Base-by-base conservation (phyloP, 768 basidiomycete genomes). In the Auricularia sp. region DNA sequence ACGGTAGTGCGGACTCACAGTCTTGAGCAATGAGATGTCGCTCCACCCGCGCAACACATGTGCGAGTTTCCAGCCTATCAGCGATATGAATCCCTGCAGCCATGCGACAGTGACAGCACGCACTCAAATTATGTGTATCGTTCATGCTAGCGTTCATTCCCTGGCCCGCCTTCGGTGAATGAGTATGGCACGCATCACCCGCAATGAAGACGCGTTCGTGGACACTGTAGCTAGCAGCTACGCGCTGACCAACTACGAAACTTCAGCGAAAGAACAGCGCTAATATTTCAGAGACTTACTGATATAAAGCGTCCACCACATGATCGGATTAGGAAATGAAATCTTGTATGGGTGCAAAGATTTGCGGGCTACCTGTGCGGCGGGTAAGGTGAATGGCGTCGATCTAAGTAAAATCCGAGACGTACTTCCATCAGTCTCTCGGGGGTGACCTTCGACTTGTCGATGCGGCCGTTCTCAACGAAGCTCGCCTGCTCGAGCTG, bases 121-220 rank as follows among this genome's bases (percentile, higher is more conserved):
- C 66, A 82, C 85, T 81, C 29, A 90, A 79, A 69, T 90, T 90
- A 67, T 88, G 88, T 18, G 85, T 81, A 70, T 90, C 89, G 61
- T 83, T 85, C 84, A 89, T 89, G 67, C 85, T 85, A 7, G 87
- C 88, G 68, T 89, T 88, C 87, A 88, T 86, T 11, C 87, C 88
- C 71, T 90, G 88, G 14, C 88, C 80, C 0, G 72, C 73, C 63
- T 74, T 81, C 44, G 67, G 68, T 24, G 67, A 63, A 67, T 71
- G 67, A 6, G 68, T 76, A 59, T 73, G 71, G 65, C 86, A 89
- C 0, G 88, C 89, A 71, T 90, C 89, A 0, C 89, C 89, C 1
- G 83, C 85, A 64, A 92, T 89, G 72, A 91, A 90, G 1, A 89
- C 80, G 0, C 89, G 81, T 2, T 87, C 80, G n/a, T 82, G 71